Base-by-base conservation (phyloP, 31 red algal species). In the Endocladia muricata region DNA sequence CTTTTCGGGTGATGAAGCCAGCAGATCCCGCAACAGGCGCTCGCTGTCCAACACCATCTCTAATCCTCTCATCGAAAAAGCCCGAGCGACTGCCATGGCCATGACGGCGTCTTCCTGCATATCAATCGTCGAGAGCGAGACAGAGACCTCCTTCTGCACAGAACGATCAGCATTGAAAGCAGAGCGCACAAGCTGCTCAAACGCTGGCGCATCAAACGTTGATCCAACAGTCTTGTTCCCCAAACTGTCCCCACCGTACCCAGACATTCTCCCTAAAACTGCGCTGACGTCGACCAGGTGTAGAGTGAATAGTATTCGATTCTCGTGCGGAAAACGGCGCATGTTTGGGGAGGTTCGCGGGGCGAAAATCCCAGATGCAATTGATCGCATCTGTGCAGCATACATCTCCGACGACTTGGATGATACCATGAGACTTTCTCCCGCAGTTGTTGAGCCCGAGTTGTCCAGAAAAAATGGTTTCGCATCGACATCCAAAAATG, bases 81-180 rank as follows among this genome's bases (percentile, higher is more conserved):
- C 59, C 28, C 82, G 70, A 11, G 82, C 58, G 23, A 85, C 70
- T 8, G 70, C 70, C 82, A 85, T 85, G 17, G 70, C 70, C 70
- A 85, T 61, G 5, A 34, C 66, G 3, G 59, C 35, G 19, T 76
- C 30, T 13, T 56, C 17, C 15, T 29, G 41, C 40, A 85, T 65
- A 41, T 75, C 60, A 23, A 85, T 47, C 8, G 38, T 3, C 30
- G 66, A 39, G 3, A 51, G 31, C 3, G 48, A 26, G 25, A 85
- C 42, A n/a, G 58, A 38, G 3, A 85, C 71, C 37, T 51, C 43
- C 37, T 68, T 75, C 13, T 67, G 41, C 22, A 23, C 29, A n/a
- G 61, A 26, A 3, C 49, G 28, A 55, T 26, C 36, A 41, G 37
- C 61, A 23, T 37, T 41, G 29, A 85, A 76, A 7, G 68, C 44